These are phyloP conservation scores for Margaritispora aquatica DNA, from an alignment of 495 filamentous ascomycete genomes.

Conservation along the genomic window DNA sequence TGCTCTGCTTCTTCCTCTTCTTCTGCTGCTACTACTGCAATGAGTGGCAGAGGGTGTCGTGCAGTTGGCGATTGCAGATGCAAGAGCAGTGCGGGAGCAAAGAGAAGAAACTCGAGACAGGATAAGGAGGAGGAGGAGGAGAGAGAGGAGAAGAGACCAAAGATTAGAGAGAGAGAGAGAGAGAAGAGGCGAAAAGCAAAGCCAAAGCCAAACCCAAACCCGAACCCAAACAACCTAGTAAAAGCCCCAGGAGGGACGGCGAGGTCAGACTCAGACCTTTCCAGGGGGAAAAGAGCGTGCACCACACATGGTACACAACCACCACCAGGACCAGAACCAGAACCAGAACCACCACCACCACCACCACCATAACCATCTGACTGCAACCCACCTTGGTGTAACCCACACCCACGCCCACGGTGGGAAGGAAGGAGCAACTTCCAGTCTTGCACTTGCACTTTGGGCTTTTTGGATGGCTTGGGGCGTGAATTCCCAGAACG, in stretches of 20 bases:
- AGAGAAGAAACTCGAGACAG: background rate
- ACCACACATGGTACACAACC: too few species aligned
- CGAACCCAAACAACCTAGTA: too few species aligned
- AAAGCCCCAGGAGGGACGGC: background rate
- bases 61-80: slow-evolving; percentile 8
- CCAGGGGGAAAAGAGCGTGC: background rate
- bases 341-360: too few species aligned
- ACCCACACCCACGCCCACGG: too few species aligned
- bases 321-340: too few species aligned
- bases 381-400: too few species aligned
- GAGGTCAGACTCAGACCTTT: slow-evolving; percentile 7
- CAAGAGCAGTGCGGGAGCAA: slow-evolving; percentile 7
- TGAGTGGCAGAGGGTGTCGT: background rate
- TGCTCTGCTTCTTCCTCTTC: slow-evolving; percentile 6
- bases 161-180: too few species aligned
- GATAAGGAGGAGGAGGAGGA: background rate
- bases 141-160: background rate
- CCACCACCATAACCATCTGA: too few species aligned
- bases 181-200: background rate
- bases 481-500: background rate
- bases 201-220: too few species aligned
- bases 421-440: too few species aligned
- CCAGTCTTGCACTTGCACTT: too few species aligned
- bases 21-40: slow-evolving; percentile 3
- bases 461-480: too few species aligned